Evolutionary conservation across 176 grass and related monocot genomes (phyloP).

Genomic region (Triticum dicoccoides): DNA sequence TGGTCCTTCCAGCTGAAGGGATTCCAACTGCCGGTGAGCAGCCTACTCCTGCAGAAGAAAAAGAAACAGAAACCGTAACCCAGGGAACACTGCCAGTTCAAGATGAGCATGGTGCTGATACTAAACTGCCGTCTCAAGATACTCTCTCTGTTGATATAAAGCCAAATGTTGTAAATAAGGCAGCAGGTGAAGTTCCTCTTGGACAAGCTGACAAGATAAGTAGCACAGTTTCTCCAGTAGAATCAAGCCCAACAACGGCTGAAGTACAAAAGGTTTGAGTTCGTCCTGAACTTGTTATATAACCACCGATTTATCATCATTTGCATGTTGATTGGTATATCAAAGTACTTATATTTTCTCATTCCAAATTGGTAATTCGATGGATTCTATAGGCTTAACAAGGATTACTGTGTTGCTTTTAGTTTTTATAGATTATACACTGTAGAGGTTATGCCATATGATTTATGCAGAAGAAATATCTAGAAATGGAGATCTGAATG

Average conservation of each 20-base stretch:
- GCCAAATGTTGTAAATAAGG: conserved; percentile 34
- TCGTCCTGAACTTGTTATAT: conserved; percentile 21
- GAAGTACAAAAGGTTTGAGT: conserved; percentile 50
- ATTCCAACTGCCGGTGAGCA: conserved; percentile 31
- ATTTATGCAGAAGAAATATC: not conserved
- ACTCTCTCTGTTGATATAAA: conserved; percentile 29
- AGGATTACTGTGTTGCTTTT: not conserved
- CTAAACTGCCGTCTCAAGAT: conserved; percentile 32
- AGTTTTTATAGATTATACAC: not conserved
- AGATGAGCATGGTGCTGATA: conserved; percentile 39
- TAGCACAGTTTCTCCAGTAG: conserved; percentile 22
- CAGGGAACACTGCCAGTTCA: conserved; percentile 21
- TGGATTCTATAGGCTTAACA: not conserved
- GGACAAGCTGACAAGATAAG: conserved; percentile 34
- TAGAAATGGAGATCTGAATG: not conserved
- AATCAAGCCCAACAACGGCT: conserved; percentile 29
- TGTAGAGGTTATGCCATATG: not conserved
- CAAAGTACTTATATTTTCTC: not conserved
- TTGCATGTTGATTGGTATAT: conserved; percentile 17
- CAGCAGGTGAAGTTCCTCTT: conserved; percentile 29
- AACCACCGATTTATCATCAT: not conserved
- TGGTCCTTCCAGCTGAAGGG: conserved; percentile 30
- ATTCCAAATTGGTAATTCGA: conserved; percentile 9
- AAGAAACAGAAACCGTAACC: conserved; percentile 36
- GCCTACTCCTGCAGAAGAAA: conserved; percentile 34